Conservation (phyloP, 2,329 filamentous ascomycete species). For the Ceratocystis cubensis region DNA sequence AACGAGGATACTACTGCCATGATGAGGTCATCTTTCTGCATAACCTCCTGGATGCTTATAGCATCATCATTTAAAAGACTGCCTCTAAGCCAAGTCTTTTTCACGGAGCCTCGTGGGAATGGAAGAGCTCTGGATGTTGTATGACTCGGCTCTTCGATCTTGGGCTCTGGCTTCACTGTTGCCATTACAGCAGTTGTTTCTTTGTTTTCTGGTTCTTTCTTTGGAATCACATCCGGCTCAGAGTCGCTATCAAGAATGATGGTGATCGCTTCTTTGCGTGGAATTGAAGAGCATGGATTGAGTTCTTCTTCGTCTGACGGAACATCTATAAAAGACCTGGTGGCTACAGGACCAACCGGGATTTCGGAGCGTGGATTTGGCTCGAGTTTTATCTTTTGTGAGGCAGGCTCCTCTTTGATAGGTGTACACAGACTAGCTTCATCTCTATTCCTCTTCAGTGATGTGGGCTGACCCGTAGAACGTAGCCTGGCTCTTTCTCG, state of each 20-base stretch:
- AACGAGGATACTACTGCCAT: conserved; percentile 78
- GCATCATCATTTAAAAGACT: conserved; percentile 52
- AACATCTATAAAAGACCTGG: background rate
- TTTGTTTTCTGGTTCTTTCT: background rate
- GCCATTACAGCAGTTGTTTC: background rate
- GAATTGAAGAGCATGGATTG: background rate
- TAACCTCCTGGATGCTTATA: conserved; percentile 76
- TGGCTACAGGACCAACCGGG: background rate
- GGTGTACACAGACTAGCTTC: background rate
- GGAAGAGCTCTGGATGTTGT: background rate
- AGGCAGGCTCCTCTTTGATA: background rate
- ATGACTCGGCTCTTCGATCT: background rate
- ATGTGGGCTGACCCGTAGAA: background rate
- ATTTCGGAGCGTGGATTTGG: background rate
- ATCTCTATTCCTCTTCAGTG: conserved; percentile 14
- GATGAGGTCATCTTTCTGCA: conserved; percentile 59
- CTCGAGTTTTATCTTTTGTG: conserved; percentile 1
- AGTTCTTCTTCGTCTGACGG: background rate
- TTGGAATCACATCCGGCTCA: background rate
- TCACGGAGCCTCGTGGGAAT: conserved; percentile 52
- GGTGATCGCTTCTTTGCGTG: background rate
- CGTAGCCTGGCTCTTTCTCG: conserved; percentile 41
- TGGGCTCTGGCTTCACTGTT: background rate
- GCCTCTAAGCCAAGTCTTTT: conserved; percentile 65
- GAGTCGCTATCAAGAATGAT: conserved; percentile 15